Base-by-base conservation (phyloP, 768 basidiomycete species). In the Panaeolus cyanescens region DNA sequence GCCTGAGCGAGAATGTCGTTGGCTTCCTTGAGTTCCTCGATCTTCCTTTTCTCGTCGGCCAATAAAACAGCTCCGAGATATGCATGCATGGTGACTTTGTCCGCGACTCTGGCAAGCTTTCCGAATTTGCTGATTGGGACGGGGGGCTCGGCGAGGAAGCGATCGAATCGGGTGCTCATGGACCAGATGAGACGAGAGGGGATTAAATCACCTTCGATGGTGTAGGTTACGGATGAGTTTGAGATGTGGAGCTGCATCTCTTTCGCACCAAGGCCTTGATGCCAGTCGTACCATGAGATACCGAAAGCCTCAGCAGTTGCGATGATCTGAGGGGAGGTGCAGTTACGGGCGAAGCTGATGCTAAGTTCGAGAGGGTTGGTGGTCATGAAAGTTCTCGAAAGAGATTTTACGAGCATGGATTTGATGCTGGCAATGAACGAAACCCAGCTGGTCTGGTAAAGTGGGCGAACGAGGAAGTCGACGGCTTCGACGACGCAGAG, bases 1-100 rank as follows among this genome's bases (percentile, higher is more conserved):
- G 77, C 70, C 71, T 75, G 68, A 13, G 73, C 70, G 58, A 77
- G 75, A 55, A 79, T 71, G 61, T 76, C 76, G 20, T 76, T 74
- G 2, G 73, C 72, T 39, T 76, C 73, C 45, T 73, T 64, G 9
- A 50, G 45, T 15, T 50, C 45, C 25, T 50, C 45, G 19, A 12
- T 30, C 56, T 75, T 68, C 34, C 69, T 67, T 42, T 71, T 67
- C 10, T 70, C 69, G 32, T 74, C 72, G 32, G 75, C 69, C 17
- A 77, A 68, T 59, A 73, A 70, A 55, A 77, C 76, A 1, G 76
- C 74, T 32, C 56, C 62, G 39, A 66, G 69, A 28, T 60, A 66
- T n/a, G 67, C 55, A 19, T 50, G 64, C 39, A 63, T 59, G 10
- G 54, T 58, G 53, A 25, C 31, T 53, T 54, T 59, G 6, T 50